phyloP scores from a whole-genome alignment of 495 filamentous ascomycete species.

The Thermochaetoides thermophila region DNA sequence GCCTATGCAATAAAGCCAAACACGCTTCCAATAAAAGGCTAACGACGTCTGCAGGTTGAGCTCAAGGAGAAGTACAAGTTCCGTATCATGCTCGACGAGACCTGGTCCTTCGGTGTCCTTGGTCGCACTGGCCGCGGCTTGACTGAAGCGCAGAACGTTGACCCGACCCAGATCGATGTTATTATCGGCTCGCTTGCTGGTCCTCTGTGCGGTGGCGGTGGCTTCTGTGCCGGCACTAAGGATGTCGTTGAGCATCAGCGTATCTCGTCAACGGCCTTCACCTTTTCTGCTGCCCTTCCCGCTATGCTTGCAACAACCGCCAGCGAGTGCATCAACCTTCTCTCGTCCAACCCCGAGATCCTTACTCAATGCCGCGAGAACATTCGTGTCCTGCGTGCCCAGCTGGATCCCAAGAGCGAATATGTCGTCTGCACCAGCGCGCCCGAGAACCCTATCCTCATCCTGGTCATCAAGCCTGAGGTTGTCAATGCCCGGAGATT shows the following conservation, averaged over 20 bases:
- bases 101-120: conserved; percentile 88
- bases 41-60: conserved; percentile 45
- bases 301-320: conserved; percentile 91
- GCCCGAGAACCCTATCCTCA: conserved; percentile 71
- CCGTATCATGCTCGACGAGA: conserved; percentile 92
- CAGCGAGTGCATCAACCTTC: conserved; percentile 67
- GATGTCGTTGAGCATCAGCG: conserved; percentile 94
- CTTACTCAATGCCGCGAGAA: conserved; percentile 64
- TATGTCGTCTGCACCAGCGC: conserved; percentile 75
- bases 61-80: conserved; percentile 92
- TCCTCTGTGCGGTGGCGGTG: conserved; percentile 78
- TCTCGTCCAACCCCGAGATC: conserved; percentile 72
- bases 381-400: conserved; percentile 63
- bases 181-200: conserved; percentile 87
- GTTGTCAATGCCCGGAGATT: conserved; percentile 56
- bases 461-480: conserved; percentile 76
- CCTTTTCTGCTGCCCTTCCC: conserved; percentile 86
- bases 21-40: not conserved
- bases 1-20: too few species aligned
- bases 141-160: conserved; percentile 92
- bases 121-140: conserved; percentile 81
- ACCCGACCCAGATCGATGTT: conserved; percentile 83
- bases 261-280: conserved; percentile 77
- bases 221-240: conserved; percentile 80
- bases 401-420: conserved; percentile 85